phyloP scores from a whole-genome alignment of 140 eudicot genomes.

The Cichorium intybus region DNA sequence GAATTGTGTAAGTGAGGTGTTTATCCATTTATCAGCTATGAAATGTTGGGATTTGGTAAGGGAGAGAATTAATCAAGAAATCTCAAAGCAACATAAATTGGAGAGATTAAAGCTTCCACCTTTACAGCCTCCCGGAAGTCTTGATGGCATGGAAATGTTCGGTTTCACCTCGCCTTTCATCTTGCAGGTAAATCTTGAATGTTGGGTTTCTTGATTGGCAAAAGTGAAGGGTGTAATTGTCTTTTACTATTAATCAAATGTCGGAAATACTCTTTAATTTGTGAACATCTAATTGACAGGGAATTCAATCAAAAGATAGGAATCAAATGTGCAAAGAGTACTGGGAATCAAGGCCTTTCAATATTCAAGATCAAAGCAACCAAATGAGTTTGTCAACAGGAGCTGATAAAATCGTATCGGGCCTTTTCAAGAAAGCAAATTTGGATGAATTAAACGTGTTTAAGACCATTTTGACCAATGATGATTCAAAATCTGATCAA shows the following conservation, averaged over 20 bases:
- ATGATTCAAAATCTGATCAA: constrained; percentile 24
- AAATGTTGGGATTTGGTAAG: constrained; percentile 89
- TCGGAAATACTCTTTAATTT: neutral
- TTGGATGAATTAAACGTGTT: constrained; percentile 47
- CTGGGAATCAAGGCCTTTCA: constrained; percentile 63
- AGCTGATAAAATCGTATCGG: constrained; percentile 32
- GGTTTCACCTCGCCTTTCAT: constrained; percentile 77
- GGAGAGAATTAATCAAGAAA: constrained; percentile 72
- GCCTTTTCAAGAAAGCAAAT: constrained; percentile 57
- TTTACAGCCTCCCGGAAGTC: constrained; percentile 80
- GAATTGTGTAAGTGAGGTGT: constrained; percentile 58
- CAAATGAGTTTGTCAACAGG: too few species aligned
- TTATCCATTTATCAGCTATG: constrained; percentile 48
- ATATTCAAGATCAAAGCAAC: constrained; percentile 1
- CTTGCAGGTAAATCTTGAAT: constrained; percentile 48
- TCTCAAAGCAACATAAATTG: constrained; percentile 58
- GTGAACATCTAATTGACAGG: constrained; percentile 26
- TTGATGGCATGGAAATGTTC: constrained; percentile 83
- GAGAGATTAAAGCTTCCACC: constrained; percentile 62
- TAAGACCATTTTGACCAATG: constrained; percentile 20
- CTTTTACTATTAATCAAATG: neutral
- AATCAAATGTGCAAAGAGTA: constrained; percentile 49
- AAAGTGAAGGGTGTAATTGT: neutral
- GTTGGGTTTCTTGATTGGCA: neutral
- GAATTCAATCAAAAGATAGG: constrained; percentile 49